These are phyloP conservation scores for Gossypium gossypioides DNA, from an alignment of 441 rosid genomes.

Conservation along the genomic window DNA sequence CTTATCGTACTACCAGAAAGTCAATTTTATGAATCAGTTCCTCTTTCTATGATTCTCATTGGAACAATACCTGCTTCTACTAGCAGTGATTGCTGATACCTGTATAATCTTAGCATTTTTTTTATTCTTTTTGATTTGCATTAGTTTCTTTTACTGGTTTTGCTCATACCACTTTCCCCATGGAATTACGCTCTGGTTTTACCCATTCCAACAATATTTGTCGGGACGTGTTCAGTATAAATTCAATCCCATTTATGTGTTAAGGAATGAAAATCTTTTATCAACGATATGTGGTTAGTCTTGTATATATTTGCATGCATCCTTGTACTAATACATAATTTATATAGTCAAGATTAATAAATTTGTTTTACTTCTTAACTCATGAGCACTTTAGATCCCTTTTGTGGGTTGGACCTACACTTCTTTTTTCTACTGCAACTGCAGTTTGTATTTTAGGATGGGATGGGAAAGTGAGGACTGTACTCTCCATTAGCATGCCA, in stretches of 20 bases:
- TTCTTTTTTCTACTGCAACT: slow-evolving; percentile 88
- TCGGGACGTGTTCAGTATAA: neutral
- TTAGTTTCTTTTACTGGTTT: neutral
- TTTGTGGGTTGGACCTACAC: slow-evolving; percentile 97
- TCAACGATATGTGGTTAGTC: neutral
- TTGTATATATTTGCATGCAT: neutral
- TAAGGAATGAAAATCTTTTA: neutral
- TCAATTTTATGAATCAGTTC: neutral
- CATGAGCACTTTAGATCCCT: slow-evolving; percentile 73
- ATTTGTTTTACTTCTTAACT: slow-evolving; percentile 51
- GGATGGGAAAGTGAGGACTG: slow-evolving; percentile 90
- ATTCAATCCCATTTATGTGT: neutral
- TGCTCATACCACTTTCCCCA: neutral
- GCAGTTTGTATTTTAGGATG: slow-evolving; percentile 84
- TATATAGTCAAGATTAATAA: slow-evolving; percentile 11
- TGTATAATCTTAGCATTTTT: neutral
- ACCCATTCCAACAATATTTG: neutral
- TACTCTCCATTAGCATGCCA: slow-evolving; percentile 86
- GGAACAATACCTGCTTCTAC: neutral
- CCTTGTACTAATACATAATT: neutral
- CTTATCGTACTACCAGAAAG: neutral
- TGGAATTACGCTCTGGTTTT: neutral
- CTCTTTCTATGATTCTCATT: neutral
- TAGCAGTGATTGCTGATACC: neutral
- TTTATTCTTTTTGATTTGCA: neutral